Evolutionary conservation across 768 basidiomycete genomes (phyloP).

Genomic region (Hypholoma fasciculare): DNA sequence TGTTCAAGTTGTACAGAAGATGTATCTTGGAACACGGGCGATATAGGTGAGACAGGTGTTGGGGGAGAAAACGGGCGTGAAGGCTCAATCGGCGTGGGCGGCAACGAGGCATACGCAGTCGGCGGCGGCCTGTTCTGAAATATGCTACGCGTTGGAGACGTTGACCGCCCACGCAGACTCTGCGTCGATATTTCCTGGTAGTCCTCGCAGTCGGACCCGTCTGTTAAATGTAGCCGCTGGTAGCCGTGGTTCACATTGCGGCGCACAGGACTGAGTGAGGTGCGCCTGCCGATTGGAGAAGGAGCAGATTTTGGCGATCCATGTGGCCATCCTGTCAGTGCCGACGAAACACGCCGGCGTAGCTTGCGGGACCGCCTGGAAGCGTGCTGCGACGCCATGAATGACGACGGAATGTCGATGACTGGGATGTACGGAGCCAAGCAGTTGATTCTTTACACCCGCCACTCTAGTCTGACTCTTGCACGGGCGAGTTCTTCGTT

Average conservation of each 20-base stretch:
- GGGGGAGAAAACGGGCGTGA: slow-evolving; percentile 39
- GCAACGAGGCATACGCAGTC: slow-evolving; percentile 69
- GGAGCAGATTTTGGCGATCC: slow-evolving; percentile 27
- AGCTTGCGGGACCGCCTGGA: slow-evolving; percentile 29
- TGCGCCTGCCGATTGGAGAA: slow-evolving; percentile 20
- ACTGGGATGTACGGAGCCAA: too few relatives aligned
- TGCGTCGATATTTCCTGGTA: slow-evolving; percentile 14
- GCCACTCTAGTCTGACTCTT: too few relatives aligned
- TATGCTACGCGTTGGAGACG: slow-evolving; percentile 22
- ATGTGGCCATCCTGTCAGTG: slow-evolving; percentile 21
- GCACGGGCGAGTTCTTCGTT: too few relatives aligned
- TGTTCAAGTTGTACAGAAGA: slow-evolving; percentile 18
- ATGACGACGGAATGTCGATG: too few relatives aligned
- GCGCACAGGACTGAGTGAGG: slow-evolving; percentile 28
- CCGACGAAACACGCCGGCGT: slow-evolving; percentile 33
- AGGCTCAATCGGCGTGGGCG: slow-evolving; percentile 66
- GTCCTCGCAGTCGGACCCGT: slow-evolving; percentile 32
- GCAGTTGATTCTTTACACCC: too few relatives aligned
- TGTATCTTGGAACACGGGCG: slow-evolving; percentile 19
- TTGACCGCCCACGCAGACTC: slow-evolving; percentile 23
- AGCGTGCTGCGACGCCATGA: slow-evolving; percentile 17
- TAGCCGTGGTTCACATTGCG: slow-evolving; percentile 18
- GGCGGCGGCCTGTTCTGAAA: slow-evolving; percentile 34
- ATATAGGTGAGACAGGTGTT: slow-evolving; percentile 30
- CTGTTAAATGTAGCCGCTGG: slow-evolving; percentile 22